Base-by-base conservation (phyloP, 2,329 filamentous ascomycete species). In the Diaporthe citrichinensis region DNA sequence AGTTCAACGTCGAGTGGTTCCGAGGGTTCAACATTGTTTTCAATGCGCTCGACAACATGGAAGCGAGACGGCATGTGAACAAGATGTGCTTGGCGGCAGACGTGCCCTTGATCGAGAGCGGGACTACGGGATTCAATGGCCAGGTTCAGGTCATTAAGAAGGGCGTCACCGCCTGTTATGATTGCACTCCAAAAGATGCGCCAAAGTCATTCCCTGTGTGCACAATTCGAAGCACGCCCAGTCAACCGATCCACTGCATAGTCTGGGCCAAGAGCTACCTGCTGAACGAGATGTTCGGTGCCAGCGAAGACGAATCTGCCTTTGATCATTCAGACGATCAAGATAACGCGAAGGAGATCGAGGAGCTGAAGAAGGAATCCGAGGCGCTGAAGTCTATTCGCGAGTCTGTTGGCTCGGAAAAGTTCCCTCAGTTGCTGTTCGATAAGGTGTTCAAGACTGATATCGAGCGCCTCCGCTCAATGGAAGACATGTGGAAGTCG, bases 191-290 rank as follows among this genome's bases (percentile, higher is more conserved):
- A 2, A 99, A 99, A 84, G 94, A 96, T 76, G 92, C 94, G 2
- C 96, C 96, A 8, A 98, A 98, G 83, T 94, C 94, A 1, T 98
- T 97, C 81, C 96, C 97, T 2, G 96, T 98, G 57, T 99, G 97
- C 86, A 99, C 97, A 1, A 98, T 99, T 80, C 92, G 97, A 83
- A 98, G 95, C 83, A 99, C 96, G 0, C 97, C 97, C 0, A 98
- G 94, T 78, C 96, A 98, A 81, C 95, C 96, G 0, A 98, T 99
- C 58, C 97, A 99, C 85, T 98, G 97, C 86, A 99, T 99, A 77
- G 96, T 99, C 2, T 99, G 97, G 97, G 96, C 91, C 28, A 99
- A 98, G 86, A 98, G 95, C 83, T 99, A 98, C 83, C 89, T 99
- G 12, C 90, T 99, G 76, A 97, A 95, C 78, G 97, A 99, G 84